phyloP scores from a whole-genome alignment of 2,329 filamentous ascomycete genomes.

The Fusarium oxysporum region DNA sequence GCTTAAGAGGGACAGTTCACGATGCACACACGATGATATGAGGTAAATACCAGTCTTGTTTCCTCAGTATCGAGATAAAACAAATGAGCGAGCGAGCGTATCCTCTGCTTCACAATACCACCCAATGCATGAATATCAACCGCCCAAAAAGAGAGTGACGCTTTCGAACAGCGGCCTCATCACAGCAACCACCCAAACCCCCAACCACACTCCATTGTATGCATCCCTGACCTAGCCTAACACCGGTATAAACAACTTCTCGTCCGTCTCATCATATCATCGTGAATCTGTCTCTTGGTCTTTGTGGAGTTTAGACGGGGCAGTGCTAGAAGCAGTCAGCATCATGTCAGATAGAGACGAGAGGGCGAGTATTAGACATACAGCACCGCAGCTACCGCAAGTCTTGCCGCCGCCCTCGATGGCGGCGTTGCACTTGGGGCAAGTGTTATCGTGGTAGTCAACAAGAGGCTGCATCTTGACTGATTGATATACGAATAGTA shows the following conservation, averaged over 20 bases:
- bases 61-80: not conserved
- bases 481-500: not conserved
- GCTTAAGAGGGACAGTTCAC: not conserved
- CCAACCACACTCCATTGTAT: constrained; percentile 10
- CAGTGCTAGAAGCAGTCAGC: constrained; percentile 39
- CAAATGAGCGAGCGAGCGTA: constrained; percentile 23
- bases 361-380: constrained; percentile 51
- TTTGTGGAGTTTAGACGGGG: constrained; percentile 39
- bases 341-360: not conserved
- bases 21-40: not conserved
- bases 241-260: constrained; percentile 13
- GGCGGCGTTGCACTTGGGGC: constrained; percentile 68
- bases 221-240: constrained; percentile 25
- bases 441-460: constrained; percentile 55
- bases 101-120: constrained; percentile 6
- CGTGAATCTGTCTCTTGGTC: constrained; percentile 1
- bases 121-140: not conserved
- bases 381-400: constrained; percentile 67
- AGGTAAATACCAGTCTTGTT: constrained; percentile 11
- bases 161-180: constrained; percentile 26
- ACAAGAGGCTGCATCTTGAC: constrained; percentile 50
- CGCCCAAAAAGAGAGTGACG: constrained; percentile 30
- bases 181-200: constrained; percentile 21
- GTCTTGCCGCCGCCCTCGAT: constrained; percentile 62
- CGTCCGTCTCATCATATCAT: constrained; percentile 27